Conservation (phyloP, 108 stramenopile species). For the Nitzschia sp. region DNA sequence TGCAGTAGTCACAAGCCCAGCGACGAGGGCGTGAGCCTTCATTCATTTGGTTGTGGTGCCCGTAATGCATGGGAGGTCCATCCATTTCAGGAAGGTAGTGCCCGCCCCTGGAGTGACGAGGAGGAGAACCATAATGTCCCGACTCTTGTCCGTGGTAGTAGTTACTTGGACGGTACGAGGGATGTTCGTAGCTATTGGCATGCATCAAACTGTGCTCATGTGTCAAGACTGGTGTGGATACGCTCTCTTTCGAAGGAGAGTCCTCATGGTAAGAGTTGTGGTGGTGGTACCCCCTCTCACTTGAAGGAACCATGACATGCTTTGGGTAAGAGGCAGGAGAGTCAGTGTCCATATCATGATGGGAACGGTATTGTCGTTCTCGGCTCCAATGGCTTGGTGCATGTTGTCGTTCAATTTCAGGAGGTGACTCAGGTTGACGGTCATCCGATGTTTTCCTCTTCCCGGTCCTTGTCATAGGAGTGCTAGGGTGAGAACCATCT, state of each 20-base stretch:
- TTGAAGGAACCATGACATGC: conserved; percentile 47
- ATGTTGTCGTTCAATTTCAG: conserved; percentile 36
- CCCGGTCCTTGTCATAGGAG: conserved; percentile 26
- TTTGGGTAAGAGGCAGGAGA: conserved; percentile 61
- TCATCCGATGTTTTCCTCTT: conserved; percentile 46
- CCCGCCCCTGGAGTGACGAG: conserved; percentile 12
- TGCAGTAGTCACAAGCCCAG: conserved; percentile 86
- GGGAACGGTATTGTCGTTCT: conserved; percentile 31
- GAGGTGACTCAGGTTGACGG: conserved; percentile 50
- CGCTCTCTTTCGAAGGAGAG: conserved; percentile 14
- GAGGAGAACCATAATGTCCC: conserved; percentile 28
- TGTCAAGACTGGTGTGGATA: conserved; percentile 27
- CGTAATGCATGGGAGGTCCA: conserved; percentile 10
- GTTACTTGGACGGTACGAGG: conserved; percentile 30
- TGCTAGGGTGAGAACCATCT: conserved; percentile 31
- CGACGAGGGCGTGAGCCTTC: conserved; percentile 34
- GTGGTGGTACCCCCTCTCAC: conserved; percentile 12
- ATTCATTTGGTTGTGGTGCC: conserved; percentile 9
- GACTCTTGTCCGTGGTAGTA: conserved; percentile 25
- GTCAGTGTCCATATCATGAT: conserved; percentile 45
- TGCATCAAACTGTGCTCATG: conserved; percentile 30
- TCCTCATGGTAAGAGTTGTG: conserved; percentile 24
- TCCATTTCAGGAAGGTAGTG: conserved; percentile 38
- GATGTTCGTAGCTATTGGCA: conserved; percentile 27
- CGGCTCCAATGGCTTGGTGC: conserved; percentile 38